Evolutionary conservation across 2,329 filamentous ascomycete genomes (phyloP).

Genomic region (Diaporthe ampelina): DNA sequence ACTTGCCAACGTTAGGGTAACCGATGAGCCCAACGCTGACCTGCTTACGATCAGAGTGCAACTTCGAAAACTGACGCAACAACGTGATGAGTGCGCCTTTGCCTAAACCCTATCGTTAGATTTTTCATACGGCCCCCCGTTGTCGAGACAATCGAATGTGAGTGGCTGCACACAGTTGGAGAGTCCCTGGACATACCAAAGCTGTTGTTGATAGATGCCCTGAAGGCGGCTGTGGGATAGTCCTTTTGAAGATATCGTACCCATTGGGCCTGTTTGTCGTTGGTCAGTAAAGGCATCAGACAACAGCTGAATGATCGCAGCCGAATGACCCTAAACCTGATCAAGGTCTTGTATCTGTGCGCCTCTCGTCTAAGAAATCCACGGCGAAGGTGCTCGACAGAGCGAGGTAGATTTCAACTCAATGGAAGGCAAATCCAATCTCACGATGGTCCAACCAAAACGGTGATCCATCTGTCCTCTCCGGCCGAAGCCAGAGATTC

Average conservation of each 20-base stretch:
- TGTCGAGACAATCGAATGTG: too few species aligned
- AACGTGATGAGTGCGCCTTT: slow-evolving; percentile 95
- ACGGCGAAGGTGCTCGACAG: slow-evolving; percentile 69
- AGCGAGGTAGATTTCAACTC: slow-evolving; percentile 94
- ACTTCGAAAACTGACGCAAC: slow-evolving; percentile 89
- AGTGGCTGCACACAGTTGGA: too few species aligned
- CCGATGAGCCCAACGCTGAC: slow-evolving; percentile 89
- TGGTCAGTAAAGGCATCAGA: slow-evolving; percentile 37
- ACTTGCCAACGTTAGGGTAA: slow-evolving; percentile 96
- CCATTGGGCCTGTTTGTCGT: slow-evolving; percentile 82
- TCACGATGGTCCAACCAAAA: slow-evolving; percentile 88
- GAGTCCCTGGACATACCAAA: too few species aligned
- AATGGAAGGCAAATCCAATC: slow-evolving; percentile 84
- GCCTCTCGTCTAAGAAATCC: slow-evolving; percentile 98
- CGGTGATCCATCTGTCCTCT: slow-evolving; percentile 79
- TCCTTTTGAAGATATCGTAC: slow-evolving; percentile 90
- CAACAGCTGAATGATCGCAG: slow-evolving; percentile 14
- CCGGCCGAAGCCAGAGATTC: slow-evolving; percentile 73
- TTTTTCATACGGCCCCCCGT: too few species aligned
- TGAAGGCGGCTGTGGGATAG: slow-evolving; percentile 94
- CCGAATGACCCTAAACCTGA: too few species aligned
- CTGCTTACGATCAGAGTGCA: slow-evolving; percentile 93
- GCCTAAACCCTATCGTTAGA: too few species aligned
- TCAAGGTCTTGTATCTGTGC: slow-evolving; percentile 65
- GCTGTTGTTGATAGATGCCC: slow-evolving; percentile 96